Evolutionary conservation across 495 filamentous ascomycete species (phyloP).

Genomic region (Aspergillus diversus): DNA sequence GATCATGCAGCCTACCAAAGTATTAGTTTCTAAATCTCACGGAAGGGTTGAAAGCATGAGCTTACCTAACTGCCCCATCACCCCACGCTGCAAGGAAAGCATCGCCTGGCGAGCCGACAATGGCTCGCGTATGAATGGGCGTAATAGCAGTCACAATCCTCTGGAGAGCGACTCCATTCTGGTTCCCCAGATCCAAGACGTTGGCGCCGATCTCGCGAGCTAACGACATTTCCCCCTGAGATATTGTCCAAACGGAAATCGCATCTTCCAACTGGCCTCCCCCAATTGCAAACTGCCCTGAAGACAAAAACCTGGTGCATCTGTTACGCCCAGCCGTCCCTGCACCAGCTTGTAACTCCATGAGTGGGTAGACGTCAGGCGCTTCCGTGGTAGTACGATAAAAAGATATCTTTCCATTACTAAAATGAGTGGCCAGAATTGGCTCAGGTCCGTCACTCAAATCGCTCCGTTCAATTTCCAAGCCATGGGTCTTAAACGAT

Average conservation of each 20-base stretch:
- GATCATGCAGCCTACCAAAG: conserved; percentile 62
- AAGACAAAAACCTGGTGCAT: conserved; percentile 57
- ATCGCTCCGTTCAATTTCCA: conserved; percentile 38
- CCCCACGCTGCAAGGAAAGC: conserved; percentile 66
- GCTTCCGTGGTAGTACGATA: conserved; percentile 44
- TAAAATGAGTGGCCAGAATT: conserved; percentile 51
- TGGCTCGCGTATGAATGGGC: conserved; percentile 44
- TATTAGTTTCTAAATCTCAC: background rate
- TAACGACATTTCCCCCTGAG: conserved; percentile 39
- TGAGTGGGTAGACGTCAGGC: conserved; percentile 41
- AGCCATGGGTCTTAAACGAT: conserved; percentile 36
- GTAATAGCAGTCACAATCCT: conserved; percentile 55
- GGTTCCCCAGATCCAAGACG: conserved; percentile 29
- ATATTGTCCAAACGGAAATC: conserved; percentile 54
- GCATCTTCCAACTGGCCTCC: conserved; percentile 48
- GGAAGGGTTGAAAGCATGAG: background rate
- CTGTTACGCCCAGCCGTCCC: conserved; percentile 36
- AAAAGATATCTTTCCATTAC: conserved; percentile 46
- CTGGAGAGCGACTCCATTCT: conserved; percentile 28
- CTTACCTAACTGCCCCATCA: conserved; percentile 58
- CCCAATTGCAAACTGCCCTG: conserved; percentile 53
- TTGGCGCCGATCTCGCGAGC: conserved; percentile 39
- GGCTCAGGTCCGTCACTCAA: conserved; percentile 35
- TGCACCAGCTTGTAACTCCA: conserved; percentile 34
- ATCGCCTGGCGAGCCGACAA: conserved; percentile 42